A percentile compares a stretch with the other conserved stretches of the same genome.
These are phyloP conservation scores for Penicillium pulvis DNA, from an alignment of 495 filamentous ascomycete genomes.

Conservation along the genomic window DNA sequence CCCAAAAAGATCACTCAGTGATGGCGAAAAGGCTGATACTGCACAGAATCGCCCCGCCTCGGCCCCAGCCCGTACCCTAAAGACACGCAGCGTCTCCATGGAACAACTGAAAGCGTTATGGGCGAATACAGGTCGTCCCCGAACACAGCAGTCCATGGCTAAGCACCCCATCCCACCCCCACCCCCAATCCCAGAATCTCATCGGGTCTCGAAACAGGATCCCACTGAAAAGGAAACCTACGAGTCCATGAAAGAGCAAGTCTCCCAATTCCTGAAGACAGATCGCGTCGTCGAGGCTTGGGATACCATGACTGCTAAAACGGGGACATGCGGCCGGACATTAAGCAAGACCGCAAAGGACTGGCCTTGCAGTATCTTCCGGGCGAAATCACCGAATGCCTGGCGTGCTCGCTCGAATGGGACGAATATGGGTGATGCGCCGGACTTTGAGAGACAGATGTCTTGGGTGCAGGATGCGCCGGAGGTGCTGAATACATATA, in stretches of 20 bases:
- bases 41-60: constrained; percentile 28
- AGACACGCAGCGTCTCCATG: constrained; percentile 31
- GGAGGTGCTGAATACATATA: constrained; percentile 38
- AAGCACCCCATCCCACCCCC: constrained; percentile 12
- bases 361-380: constrained; percentile 41
- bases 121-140: constrained; percentile 18
- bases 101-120: constrained; percentile 32
- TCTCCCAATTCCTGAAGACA: constrained; percentile 42
- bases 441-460: constrained; percentile 31
- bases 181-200: constrained; percentile 1
- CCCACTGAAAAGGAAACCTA: constrained; percentile 1
- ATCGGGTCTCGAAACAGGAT: constrained; percentile 1
- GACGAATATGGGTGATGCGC: constrained; percentile 14
- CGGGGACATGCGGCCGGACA: constrained; percentile 12
- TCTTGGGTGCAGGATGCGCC: constrained; percentile 35
- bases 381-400: constrained; percentile 26
- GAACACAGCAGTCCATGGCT: constrained; percentile 19
- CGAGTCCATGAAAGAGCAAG: constrained; percentile 41
- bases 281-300: constrained; percentile 45
- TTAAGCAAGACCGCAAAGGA: constrained; percentile 27
- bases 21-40: constrained; percentile 19
- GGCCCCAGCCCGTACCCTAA: constrained; percentile 31
- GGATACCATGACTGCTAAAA: constrained; percentile 32
- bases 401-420: constrained; percentile 13
- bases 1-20: constrained; percentile 25